Evolutionary conservation across 352 stramenopile species (phyloP).

Genomic region (Paralagenidium karlingii): DNA sequence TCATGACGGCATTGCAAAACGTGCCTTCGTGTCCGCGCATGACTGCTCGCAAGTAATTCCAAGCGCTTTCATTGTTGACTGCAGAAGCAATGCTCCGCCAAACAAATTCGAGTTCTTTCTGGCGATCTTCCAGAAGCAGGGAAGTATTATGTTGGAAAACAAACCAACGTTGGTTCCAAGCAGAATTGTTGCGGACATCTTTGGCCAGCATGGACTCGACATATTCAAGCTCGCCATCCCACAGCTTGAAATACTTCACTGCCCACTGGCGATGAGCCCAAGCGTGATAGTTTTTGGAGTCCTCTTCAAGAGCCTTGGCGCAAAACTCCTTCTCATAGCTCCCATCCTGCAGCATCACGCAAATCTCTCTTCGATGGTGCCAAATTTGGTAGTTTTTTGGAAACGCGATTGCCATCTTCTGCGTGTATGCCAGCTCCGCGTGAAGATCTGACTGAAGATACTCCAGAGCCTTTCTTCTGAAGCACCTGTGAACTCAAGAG

Average conservation of each 20-base stretch:
- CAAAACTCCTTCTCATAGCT: slow-evolving; percentile 89
- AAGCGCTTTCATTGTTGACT: slow-evolving; percentile 86
- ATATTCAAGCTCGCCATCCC: slow-evolving; percentile 88
- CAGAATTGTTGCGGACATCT: slow-evolving; percentile 96
- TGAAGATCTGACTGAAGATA: slow-evolving; percentile 53
- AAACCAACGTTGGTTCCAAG: slow-evolving; percentile 84
- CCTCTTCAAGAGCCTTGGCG: slow-evolving; percentile 83
- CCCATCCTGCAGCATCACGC: slow-evolving; percentile 67
- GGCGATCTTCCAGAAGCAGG: slow-evolving; percentile 6
- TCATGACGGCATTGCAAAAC: slow-evolving; percentile 25
- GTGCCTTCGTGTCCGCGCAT: slow-evolving; percentile 28
- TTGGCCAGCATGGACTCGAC: slow-evolving; percentile 77
- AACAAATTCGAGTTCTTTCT: slow-evolving; percentile 64
- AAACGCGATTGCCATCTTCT: slow-evolving; percentile 84
- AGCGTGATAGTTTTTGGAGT: slow-evolving; percentile 99
- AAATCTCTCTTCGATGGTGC: slow-evolving; percentile 95
- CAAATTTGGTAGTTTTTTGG: slow-evolving; percentile 99
- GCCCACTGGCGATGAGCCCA: slow-evolving; percentile 97
- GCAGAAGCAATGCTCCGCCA: slow-evolving; percentile 49
- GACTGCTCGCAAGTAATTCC: slow-evolving; percentile 83
- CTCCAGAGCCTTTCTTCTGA: slow-evolving; percentile 85
- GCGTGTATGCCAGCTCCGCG: slow-evolving; percentile 56
- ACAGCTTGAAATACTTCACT: slow-evolving; percentile 79
- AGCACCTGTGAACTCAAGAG: slow-evolving; percentile 24
- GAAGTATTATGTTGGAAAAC: slow-evolving; percentile 46